A percentile compares a stretch with the other conserved stretches of the same genome.
These are phyloP conservation scores for Postia placenta DNA, from an alignment of 768 basidiomycete species.

Conservation along the genomic window DNA sequence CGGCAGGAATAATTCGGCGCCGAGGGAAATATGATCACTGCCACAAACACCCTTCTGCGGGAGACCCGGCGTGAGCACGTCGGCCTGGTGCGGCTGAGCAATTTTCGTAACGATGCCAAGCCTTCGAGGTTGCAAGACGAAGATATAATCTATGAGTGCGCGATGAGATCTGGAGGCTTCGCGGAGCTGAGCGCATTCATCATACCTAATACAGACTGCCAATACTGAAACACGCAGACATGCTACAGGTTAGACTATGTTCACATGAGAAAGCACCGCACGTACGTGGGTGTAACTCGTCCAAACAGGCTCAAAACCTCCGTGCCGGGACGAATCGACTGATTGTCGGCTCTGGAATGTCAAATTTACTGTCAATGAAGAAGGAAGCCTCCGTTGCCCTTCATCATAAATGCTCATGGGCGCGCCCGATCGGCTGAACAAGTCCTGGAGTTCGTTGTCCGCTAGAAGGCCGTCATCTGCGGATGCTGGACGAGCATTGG, in stretches of 20 bases:
- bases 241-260: not conserved
- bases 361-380: slow-evolving; percentile 14
- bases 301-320: slow-evolving; percentile 73
- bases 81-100: slow-evolving; percentile 52
- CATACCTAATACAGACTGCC: slow-evolving; percentile 76
- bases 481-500: slow-evolving; percentile 57
- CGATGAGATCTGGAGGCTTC: slow-evolving; percentile 4
- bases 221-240: slow-evolving; percentile 43
- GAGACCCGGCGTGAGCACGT: slow-evolving; percentile 63
- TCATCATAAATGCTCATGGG: slow-evolving; percentile 67
- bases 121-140: slow-evolving; percentile 50
- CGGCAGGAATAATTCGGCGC: slow-evolving; percentile 45
- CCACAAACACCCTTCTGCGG: slow-evolving; percentile 77
- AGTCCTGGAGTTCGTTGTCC: slow-evolving; percentile 43
- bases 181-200: not conserved
- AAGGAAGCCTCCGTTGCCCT: slow-evolving; percentile 27
- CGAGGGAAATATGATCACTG: slow-evolving; percentile 83
- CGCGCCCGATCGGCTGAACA: slow-evolving; percentile 35
- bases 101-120: slow-evolving; percentile 42
- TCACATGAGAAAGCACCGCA: not conserved
- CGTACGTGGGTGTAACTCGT: slow-evolving; percentile 68
- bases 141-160: slow-evolving; percentile 73
- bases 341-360: slow-evolving; percentile 49
- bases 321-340: slow-evolving; percentile 36
- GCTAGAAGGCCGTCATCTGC: slow-evolving; percentile 66